Conservation (phyloP, 306 rosid genomes). For the Dalbergia cultrata region DNA sequence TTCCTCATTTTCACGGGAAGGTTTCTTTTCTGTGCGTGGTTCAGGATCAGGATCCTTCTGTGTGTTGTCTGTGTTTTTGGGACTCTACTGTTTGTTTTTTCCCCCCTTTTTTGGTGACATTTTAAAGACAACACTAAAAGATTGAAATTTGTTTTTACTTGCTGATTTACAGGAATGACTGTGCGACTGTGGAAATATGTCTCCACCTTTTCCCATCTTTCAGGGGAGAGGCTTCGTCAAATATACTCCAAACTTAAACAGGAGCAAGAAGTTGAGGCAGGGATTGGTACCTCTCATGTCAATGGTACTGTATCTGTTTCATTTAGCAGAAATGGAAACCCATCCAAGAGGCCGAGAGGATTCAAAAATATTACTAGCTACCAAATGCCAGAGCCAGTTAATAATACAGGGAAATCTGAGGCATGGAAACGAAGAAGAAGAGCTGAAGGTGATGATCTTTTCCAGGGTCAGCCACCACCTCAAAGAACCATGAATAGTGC, state of each 20-base stretch:
- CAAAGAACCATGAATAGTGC: constrained; percentile 70
- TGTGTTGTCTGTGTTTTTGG: neutral
- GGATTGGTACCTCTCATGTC: constrained; percentile 74
- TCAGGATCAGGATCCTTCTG: neutral
- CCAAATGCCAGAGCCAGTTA: constrained; percentile 70
- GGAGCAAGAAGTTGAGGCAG: constrained; percentile 81
- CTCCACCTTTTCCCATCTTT: constrained; percentile 92
- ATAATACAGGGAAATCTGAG: constrained; percentile 74
- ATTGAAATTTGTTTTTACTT: neutral
- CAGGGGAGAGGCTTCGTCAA: constrained; percentile 96
- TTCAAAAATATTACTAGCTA: constrained; percentile 54
- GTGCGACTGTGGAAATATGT: constrained; percentile 96
- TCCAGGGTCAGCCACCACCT: constrained; percentile 70
- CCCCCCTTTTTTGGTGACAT: neutral
- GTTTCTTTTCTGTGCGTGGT: constrained; percentile 29
- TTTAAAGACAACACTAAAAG: neutral
- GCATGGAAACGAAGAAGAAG: constrained; percentile 94
- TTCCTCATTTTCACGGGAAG: constrained; percentile 4
- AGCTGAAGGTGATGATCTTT: constrained; percentile 69
- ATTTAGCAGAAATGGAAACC: constrained; percentile 68
- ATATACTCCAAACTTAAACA: constrained; percentile 88
- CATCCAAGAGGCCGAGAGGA: constrained; percentile 73
- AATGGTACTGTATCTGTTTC: constrained; percentile 72
- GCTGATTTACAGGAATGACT: constrained; percentile 81
- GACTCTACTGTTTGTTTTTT: neutral